Evolutionary conservation across 2,329 filamentous ascomycete genomes (phyloP), one percentile per base, ranked within the genome.

Genomic region (Aplosporella prunicola): DNA sequence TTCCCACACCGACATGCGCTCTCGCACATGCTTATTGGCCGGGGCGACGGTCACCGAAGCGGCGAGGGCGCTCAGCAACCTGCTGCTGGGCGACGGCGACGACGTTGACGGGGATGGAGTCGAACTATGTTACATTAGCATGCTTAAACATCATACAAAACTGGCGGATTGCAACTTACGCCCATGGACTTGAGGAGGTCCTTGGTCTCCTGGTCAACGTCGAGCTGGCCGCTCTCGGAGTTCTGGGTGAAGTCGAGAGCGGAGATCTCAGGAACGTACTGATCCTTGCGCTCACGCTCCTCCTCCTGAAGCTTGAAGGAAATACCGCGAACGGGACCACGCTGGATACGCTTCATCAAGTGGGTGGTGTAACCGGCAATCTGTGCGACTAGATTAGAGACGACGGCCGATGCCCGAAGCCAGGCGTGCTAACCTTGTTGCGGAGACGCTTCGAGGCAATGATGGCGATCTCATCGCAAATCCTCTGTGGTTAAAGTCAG

Each of bases 251-350:
- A 93, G 78, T 98, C 91, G 65, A 98, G 83, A 63, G 91, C 91
- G 45, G 93, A 98, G 57, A 98, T 77, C 74, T 98, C 91, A 62
- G 91, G 91, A 52, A 98, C 91, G 76, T 95, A 98, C 77, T 98
- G 91, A 76, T 98, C 91, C 84, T 98, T 98, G 68, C 91, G 83
- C 76, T 98, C 91, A 78, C 91, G 86, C 82, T 98, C 91, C 77
- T 98, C 91, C 76, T 98, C 91, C 75, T 98, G 91, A 46, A 98
- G 85, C 80, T 98, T 98, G 88, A 98, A 98, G 70, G 93, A 98
- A 73, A 98, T 98, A 76, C 91, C 91, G 60, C 91, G 93, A 70
- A 98, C 91, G 52, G 91, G 91, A 52, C 91, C 91, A 68, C 91
- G 87, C 78, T 96, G 91, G 60, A 98, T 98, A 71, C 91, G 91